Percentiles rank a stretch among this genome's conserved stretches.
Conservation (phyloP, 2,329 filamentous ascomycete genomes). For the Ceratocystis alfenasii region DNA sequence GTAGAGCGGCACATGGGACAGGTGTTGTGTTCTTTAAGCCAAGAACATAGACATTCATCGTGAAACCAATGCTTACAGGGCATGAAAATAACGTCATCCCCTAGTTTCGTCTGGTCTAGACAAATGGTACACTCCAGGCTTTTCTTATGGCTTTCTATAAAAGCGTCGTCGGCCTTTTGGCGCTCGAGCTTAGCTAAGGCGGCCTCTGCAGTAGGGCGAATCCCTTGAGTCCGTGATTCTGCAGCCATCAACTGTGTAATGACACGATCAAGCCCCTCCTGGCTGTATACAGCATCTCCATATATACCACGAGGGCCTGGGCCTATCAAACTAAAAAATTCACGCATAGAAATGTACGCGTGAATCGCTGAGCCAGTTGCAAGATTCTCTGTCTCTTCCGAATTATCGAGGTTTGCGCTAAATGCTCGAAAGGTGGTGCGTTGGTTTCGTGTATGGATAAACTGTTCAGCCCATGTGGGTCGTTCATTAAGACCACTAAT, state of each 20-base stretch:
- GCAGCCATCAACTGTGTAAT: constrained; percentile 82
- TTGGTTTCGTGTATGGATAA: neutral
- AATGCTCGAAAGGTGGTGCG: neutral
- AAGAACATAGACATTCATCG: constrained; percentile 64
- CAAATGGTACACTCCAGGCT: constrained; percentile 84
- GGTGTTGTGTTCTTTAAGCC: constrained; percentile 84
- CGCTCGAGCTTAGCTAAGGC: constrained; percentile 65
- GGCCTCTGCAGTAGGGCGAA: constrained; percentile 64
- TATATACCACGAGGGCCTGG: constrained; percentile 26
- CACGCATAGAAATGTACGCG: neutral
- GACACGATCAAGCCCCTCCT: constrained; percentile 81
- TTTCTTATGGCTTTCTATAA: constrained; percentile 28
- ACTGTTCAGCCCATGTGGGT: neutral
- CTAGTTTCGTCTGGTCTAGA: constrained; percentile 68
- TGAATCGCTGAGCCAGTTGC: neutral
- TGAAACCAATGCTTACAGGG: constrained; percentile 95
- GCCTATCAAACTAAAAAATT: neutral
- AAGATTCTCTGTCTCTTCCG: neutral
- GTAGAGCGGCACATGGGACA: constrained; percentile 68
- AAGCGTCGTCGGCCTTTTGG: constrained; percentile 52
- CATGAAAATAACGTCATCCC: constrained; percentile 61
- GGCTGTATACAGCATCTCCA: constrained; percentile 78
- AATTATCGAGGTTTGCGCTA: neutral
- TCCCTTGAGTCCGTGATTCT: constrained; percentile 61
- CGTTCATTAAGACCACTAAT: neutral